A percentile compares a stretch with the other conserved stretches of the same genome.
phyloP scores from a whole-genome alignment of 345 rosid genomes.

The Noccaea bulbosa region DNA sequence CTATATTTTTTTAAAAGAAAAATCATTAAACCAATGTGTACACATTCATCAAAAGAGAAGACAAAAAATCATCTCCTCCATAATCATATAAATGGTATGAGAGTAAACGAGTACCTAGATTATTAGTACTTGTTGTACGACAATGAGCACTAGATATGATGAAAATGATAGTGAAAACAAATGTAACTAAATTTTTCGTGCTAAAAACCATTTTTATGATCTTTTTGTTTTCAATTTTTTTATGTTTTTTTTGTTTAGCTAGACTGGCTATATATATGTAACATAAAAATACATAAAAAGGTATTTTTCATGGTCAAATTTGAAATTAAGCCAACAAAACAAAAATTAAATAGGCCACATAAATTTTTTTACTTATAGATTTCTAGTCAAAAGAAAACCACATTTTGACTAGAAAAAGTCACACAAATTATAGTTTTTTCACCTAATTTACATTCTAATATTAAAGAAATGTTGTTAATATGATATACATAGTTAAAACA shows the following conservation, averaged over 20 bases:
- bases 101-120: neutral
- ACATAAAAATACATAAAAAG: neutral
- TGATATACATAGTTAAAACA: too few relatives aligned
- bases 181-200: neutral
- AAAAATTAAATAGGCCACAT: too few relatives aligned
- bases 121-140: neutral
- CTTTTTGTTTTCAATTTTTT: neutral
- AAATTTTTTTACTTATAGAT: too few relatives aligned
- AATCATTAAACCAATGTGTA: too few relatives aligned
- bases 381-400: too few relatives aligned
- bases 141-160: neutral
- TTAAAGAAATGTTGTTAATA: too few relatives aligned
- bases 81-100: neutral
- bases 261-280: neutral
- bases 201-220: neutral
- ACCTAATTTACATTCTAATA: too few relatives aligned
- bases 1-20: too few relatives aligned
- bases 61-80: neutral
- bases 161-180: neutral
- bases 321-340: too few relatives aligned
- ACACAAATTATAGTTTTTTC: too few relatives aligned
- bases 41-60: neutral
- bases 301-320: neutral
- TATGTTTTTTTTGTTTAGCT: neutral
- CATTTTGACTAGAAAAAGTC: too few relatives aligned